phyloP scores from a whole-genome alignment of 768 basidiomycete species.

The Leccinum uliginosum region DNA sequence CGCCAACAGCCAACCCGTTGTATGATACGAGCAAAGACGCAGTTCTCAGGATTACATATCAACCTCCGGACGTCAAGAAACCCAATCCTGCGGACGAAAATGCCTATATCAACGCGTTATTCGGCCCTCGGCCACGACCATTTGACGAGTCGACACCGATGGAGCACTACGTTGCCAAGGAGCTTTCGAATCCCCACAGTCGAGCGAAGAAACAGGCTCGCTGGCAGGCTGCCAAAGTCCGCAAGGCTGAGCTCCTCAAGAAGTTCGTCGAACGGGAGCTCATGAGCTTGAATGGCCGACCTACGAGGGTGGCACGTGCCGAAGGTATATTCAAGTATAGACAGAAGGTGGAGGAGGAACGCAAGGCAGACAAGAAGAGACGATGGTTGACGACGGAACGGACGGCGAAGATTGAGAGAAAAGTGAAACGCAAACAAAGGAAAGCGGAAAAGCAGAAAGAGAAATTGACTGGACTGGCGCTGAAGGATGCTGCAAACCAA shows the following conservation, averaged over 20 bases:
- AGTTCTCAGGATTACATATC: slow-evolving; percentile 68
- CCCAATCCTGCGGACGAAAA: slow-evolving; percentile 43
- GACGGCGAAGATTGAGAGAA: slow-evolving; percentile 35
- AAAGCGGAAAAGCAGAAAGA: slow-evolving; percentile 47
- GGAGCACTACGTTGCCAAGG: slow-evolving; percentile 61
- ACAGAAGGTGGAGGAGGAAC: slow-evolving; percentile 51
- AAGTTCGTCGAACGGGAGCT: slow-evolving; percentile 53
- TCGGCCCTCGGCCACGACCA: slow-evolving; percentile 37
- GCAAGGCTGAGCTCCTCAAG: slow-evolving; percentile 47
- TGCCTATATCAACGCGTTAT: slow-evolving; percentile 54
- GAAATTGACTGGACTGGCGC: slow-evolving; percentile 47
- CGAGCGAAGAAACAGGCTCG: slow-evolving; percentile 78
- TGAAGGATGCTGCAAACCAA: slow-evolving; percentile 57
- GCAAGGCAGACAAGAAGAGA: slow-evolving; percentile 57
- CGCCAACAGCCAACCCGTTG: slow-evolving; percentile 29
- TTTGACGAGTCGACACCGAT: slow-evolving; percentile 54
- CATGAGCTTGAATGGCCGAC: slow-evolving; percentile 55
- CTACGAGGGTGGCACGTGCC: slow-evolving; percentile 56
- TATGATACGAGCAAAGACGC: slow-evolving; percentile 64
- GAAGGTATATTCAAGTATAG: slow-evolving; percentile 77
- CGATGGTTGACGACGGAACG: slow-evolving; percentile 41
- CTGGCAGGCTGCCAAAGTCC: slow-evolving; percentile 56
- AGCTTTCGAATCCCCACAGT: slow-evolving; percentile 78
- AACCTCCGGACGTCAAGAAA: slow-evolving; percentile 46
- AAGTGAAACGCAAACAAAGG: slow-evolving; percentile 37